Evolutionary conservation across 441 rosid genomes (phyloP), one percentile per base, ranked within the genome.

Genomic region (Erodium trifolium): DNA sequence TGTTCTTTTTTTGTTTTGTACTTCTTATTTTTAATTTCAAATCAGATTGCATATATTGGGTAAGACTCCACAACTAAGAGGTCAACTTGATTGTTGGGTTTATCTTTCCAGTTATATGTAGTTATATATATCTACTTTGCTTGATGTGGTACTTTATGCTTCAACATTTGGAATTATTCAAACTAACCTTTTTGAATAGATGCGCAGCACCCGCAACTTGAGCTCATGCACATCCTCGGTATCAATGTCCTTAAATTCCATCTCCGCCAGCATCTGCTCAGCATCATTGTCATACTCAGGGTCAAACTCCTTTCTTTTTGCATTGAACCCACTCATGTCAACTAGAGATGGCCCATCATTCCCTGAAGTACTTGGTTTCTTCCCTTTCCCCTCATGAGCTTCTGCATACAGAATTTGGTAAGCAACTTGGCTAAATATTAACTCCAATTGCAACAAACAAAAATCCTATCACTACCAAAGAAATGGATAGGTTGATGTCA

Each of bases 231-330:
- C 99, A 55, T 93, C 97, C 71, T 87, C 91, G 1, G 90, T 78
- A 76, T 93, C 96, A n/a, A 84, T 70, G 7, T 91, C 96, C 81
- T 89, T 91, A 70, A 91, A 89, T 77, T 93, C 97, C 99, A 93
- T 93, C 78, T 93, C 99, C 68, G 99, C 96, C 70, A 91, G 84
- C 73, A 91, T 81, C 71, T 86, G 92, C 85, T 93, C 99, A 41
- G 97, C 95, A 70, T 91, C 99, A 66, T 93, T 91, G 71, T 91
- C 99, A 34, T 91, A 93, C 71, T 91, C 99, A 16, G 92, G 86
- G 75, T 93, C 99, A 72, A 93, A 93, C 68, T 93, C 97, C 73
- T 80, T 84, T 78, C 96, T 81, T 81, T 89, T 93, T 60, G 83
- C 71, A 71, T 89, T 93, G 79, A 84, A 91, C 71, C 90, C 91